Evolutionary conservation across 1,284 basidiomycete genomes (phyloP).

Genomic region (Dichomitus squalens): DNA sequence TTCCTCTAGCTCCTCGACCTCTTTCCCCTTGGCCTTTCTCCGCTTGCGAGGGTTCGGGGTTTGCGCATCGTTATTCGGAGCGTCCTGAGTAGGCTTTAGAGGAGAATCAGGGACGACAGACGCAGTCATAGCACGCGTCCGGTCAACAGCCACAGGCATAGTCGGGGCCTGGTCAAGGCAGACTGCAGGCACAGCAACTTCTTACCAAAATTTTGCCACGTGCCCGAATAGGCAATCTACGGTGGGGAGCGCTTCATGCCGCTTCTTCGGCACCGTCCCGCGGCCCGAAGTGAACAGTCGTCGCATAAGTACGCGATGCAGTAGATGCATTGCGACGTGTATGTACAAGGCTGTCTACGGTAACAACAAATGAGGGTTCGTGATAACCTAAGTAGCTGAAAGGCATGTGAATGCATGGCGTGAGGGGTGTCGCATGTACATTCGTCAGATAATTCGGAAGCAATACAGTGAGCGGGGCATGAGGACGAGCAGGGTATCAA

Average conservation of each 20-base stretch:
- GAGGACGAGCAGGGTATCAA: conserved; percentile 18
- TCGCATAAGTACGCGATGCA: neutral
- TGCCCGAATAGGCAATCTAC: conserved; percentile 28
- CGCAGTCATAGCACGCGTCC: conserved; percentile 34
- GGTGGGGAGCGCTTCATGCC: conserved; percentile 4
- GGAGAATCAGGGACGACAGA: conserved; percentile 28
- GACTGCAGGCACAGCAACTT: conserved; percentile 17
- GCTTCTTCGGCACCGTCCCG: neutral
- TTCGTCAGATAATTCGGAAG: conserved; percentile 6
- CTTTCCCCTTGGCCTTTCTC: conserved; percentile 26
- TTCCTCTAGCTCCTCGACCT: conserved; percentile 31
- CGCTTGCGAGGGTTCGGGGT: conserved; percentile 21
- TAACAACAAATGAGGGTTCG: neutral
- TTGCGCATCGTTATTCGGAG: conserved; percentile 18
- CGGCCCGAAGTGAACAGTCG: neutral
- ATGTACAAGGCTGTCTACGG: conserved; percentile 16
- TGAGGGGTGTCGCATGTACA: neutral
- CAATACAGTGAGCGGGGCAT: conserved; percentile 14
- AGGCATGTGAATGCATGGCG: neutral
- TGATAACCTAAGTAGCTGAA: neutral
- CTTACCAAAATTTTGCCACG: conserved; percentile 35
- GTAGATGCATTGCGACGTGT: conserved; percentile 16
- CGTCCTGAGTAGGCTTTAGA: conserved; percentile 24
- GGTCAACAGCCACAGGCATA: conserved; percentile 36
- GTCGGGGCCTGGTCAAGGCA: conserved; percentile 17